Evolutionary conservation across 1,139 yeast species (phyloP).

Genomic region (Yamadazyma conglobata): DNA sequence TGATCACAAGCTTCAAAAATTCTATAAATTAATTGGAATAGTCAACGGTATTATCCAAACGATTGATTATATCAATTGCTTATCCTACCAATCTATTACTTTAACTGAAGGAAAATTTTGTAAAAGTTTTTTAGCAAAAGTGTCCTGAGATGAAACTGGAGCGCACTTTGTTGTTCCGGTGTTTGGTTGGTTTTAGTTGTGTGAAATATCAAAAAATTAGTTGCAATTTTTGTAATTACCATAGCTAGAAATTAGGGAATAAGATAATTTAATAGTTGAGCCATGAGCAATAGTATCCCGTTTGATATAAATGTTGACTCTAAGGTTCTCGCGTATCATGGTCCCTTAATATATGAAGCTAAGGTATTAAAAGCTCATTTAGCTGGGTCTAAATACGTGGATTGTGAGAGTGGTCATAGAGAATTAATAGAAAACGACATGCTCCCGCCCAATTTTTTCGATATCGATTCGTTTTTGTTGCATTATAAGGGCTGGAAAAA

Average conservation of each 20-base stretch:
- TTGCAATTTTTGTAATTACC: no score
- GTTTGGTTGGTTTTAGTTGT: no score
- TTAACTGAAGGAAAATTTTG: no score
- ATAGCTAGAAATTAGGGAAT: no score
- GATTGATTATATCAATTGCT: no score
- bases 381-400: slow-evolving; percentile 40
- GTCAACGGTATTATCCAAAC: no score
- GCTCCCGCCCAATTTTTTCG: slow-evolving; percentile 38
- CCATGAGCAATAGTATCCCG: background rate
- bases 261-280: no score
- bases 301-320: slow-evolving; percentile 21
- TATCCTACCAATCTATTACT: no score
- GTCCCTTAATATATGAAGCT: slow-evolving; percentile 88
- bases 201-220: no score
- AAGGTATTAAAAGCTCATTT: slow-evolving; percentile 66
- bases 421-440: slow-evolving; percentile 20
- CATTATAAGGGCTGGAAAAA: slow-evolving; percentile 96
- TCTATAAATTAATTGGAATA: no score
- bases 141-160: slow-evolving; percentile 3
- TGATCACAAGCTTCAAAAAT: no score
- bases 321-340: slow-evolving; percentile 80
- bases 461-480: slow-evolving; percentile 54
- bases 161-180: slow-evolving; percentile 3
- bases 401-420: slow-evolving; percentile 33
- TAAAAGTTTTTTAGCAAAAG: no score